Evolutionary conservation across 2,329 filamentous ascomycete genomes (phyloP), one percentile per base, ranked within the genome.

Genomic region (Apiospora arundinis): DNA sequence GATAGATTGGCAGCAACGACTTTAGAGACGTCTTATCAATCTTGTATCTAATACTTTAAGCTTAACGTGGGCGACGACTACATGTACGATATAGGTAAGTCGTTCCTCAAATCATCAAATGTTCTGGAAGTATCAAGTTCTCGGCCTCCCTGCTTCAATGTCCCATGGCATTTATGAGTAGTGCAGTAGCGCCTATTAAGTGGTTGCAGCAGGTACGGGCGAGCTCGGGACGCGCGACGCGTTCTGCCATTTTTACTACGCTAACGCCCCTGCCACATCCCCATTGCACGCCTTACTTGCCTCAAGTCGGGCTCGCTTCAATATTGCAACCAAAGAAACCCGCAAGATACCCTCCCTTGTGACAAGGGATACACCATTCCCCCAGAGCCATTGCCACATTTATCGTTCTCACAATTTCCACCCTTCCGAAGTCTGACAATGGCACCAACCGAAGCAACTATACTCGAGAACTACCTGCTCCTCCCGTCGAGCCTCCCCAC

Each of bases 401-500:
- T n/a, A 4, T 12, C 9, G 1, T 8, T 3, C 9, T 32, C 42
- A n/a, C 16, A 32, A 11, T 37, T 11, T 32, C 8, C 48, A 49
- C n/a, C 25, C 23, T 4, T 25, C 37, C 40, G 37, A 11, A 69
- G 69, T 70, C n/a, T 7, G 56, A 84, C 74, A 72, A 94, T 95
- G 92, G 85, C 93, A 4, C 91, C 92, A 11, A 92, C 91, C 63
- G 95, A 97, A 83, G 85, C 89, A 70, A 88, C 90, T 40, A 93
- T 97, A 74, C 88, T 97, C 69, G 87, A 87, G 77, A 92, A 92
- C 81, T 97, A 95, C 80, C 89, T 97, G 72, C 88, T 97, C 46
- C 87, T 92, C 42, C 93, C 94, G 16, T 91, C 94, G 9, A 88
- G 92, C 40, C 86, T 97, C 48, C 91, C 92, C 56, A 88, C 92